A percentile compares a stretch with the other conserved stretches of the same genome.
Conservation (phyloP, 2,329 filamentous ascomycete species). For the Aureobasidium sp. region DNA sequence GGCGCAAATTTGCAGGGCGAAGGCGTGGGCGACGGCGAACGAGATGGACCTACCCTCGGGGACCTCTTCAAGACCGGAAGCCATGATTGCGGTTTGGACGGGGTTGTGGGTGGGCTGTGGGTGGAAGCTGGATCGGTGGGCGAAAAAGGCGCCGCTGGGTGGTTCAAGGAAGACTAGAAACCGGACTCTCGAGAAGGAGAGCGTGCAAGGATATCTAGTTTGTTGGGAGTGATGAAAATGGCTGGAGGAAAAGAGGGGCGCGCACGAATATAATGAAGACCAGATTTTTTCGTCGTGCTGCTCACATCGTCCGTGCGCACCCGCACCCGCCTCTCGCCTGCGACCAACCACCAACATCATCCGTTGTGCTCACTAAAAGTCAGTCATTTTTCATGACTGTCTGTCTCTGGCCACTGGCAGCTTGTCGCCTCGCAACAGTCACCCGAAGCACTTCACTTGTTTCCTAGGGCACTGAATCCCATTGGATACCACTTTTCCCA, state of each 20-base stretch:
- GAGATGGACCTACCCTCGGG: constrained; percentile 68
- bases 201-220: constrained; percentile 38
- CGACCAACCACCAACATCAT: not conserved
- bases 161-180: constrained; percentile 37
- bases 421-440: not conserved
- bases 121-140: constrained; percentile 33
- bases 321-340: constrained; percentile 5
- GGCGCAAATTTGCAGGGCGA: not conserved
- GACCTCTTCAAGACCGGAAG: constrained; percentile 96
- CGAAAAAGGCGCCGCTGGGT: constrained; percentile 32
- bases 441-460: not conserved
- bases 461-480: no score
- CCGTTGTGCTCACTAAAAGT: not conserved
- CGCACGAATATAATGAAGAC: constrained; percentile 7
- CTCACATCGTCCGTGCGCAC: not conserved
- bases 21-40: not conserved
- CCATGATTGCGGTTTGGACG: constrained; percentile 79
- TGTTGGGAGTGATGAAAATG: constrained; percentile 24
- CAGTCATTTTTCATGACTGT: not conserved
- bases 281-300: not conserved
- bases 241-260: constrained; percentile 13
- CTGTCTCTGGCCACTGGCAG: not conserved
- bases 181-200: constrained; percentile 38
- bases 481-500: not conserved
- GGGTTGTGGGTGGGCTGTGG: constrained; percentile 25